Percentiles rank a stretch among this genome's conserved stretches.
phyloP scores from a whole-genome alignment of 257 asterid genomes.

The Leonotis leonurus region DNA sequence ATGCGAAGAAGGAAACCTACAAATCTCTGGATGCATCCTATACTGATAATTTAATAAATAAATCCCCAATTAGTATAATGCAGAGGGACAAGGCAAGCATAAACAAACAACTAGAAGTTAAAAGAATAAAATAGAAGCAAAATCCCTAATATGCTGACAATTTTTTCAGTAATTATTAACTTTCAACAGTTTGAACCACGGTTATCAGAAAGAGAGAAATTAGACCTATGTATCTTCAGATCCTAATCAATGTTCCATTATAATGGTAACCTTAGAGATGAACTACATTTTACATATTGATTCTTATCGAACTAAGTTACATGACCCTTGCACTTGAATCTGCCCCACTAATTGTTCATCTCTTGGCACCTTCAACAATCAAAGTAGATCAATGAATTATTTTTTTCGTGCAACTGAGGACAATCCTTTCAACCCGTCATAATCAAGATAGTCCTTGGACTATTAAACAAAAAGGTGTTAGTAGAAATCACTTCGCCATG shows the following conservation, averaged over 20 bases:
- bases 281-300: no score
- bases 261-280: no score
- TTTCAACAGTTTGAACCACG: not conserved
- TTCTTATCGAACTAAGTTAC: no score
- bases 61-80: constrained; percentile 11
- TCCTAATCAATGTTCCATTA: no score
- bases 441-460: not conserved
- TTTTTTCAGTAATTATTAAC: not conserved
- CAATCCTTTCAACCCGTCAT: constrained; percentile 1
- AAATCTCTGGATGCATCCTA: constrained; percentile 98
- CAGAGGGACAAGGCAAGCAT: constrained; percentile 8
- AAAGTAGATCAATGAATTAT: no score
- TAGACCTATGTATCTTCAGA: no score
- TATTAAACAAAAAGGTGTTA: not conserved
- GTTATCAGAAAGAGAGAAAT: no score
- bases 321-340: no score
- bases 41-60: constrained; percentile 54
- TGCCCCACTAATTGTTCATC: no score
- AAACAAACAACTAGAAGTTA: not conserved
- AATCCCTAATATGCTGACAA: not conserved
- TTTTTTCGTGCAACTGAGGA: not conserved
- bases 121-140: not conserved
- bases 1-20: constrained; percentile 82
- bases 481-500: not conserved
- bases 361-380: no score